Evolutionary conservation across 2,329 filamentous ascomycete genomes (phyloP).

Genomic region (Botrytis porri): DNA sequence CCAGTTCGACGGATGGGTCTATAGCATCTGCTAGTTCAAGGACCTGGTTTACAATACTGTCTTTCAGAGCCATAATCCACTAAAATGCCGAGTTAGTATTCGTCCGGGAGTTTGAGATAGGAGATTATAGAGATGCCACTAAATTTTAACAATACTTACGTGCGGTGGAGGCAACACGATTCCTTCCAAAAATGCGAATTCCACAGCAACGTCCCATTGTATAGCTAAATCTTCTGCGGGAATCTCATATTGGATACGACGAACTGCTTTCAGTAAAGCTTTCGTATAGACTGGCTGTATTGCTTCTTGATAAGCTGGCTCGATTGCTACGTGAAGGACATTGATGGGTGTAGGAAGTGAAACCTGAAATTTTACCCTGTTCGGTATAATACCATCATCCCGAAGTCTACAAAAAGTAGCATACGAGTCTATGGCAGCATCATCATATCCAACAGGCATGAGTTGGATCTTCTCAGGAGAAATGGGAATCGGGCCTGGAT

Average conservation of each 20-base stretch:
- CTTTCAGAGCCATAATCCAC: conserved; percentile 30
- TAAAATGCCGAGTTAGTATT: background rate
- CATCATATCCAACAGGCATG: conserved; percentile 32
- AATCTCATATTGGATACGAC: conserved; percentile 33
- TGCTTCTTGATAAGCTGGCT: conserved; percentile 29
- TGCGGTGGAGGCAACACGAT: conserved; percentile 3
- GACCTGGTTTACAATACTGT: conserved; percentile 40
- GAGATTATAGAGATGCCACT: background rate
- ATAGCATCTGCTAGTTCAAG: conserved; percentile 37
- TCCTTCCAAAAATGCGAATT: conserved; percentile 34
- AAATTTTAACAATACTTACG: background rate
- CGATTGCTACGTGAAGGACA: conserved; percentile 24
- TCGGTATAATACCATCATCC: conserved; percentile 29
- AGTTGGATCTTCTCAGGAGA: conserved; percentile 19
- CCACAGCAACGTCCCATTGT: conserved; percentile 37
- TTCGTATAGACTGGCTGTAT: conserved; percentile 37
- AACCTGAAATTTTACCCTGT: conserved; percentile 38
- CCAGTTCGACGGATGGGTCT: conserved; percentile 41
- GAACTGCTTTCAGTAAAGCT: conserved; percentile 30
- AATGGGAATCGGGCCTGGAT: conserved; percentile 13
- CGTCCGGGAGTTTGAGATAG: background rate
- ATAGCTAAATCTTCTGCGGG: conserved; percentile 37
- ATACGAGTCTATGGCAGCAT: conserved; percentile 35
- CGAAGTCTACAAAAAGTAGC: conserved; percentile 30
- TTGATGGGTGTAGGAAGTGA: conserved; percentile 37